phyloP scores from a whole-genome alignment of 1,284 basidiomycete species.

The Apiotrichum akiyoshidainum region DNA sequence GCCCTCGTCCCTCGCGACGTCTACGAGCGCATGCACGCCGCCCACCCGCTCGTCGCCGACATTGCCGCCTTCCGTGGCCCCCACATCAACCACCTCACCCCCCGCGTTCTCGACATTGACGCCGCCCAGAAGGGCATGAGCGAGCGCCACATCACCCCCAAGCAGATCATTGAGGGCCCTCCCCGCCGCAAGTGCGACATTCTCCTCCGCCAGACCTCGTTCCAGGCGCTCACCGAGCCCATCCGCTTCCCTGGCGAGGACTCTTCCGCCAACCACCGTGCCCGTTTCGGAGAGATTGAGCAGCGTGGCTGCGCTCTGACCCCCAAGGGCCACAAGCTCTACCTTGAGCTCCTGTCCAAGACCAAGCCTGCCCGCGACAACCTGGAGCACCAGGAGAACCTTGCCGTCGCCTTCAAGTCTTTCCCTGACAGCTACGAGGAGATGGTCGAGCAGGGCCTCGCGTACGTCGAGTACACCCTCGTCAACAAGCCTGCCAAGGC shows the following conservation, averaged over 20 bases:
- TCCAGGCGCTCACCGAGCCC: constrained; percentile 50
- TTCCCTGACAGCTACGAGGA: constrained; percentile 40
- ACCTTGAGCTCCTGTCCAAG: constrained; percentile 32
- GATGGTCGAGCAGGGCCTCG: constrained; percentile 33
- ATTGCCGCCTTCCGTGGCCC: constrained; percentile 51
- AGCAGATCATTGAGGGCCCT: constrained; percentile 51
- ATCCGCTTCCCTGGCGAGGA: constrained; percentile 40
- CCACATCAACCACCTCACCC: constrained; percentile 54
- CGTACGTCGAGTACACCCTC: constrained; percentile 39
- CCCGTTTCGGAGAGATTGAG: constrained; percentile 54
- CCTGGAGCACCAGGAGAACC: constrained; percentile 38
- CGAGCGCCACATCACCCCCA: constrained; percentile 49
- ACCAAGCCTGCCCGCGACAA: constrained; percentile 34
- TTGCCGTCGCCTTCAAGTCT: constrained; percentile 27
- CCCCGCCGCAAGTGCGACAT: constrained; percentile 46
- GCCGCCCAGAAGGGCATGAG: constrained; percentile 49
- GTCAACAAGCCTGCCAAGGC: neutral
- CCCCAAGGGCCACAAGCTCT: constrained; percentile 43
- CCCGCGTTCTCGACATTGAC: constrained; percentile 52
- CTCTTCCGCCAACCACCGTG: constrained; percentile 44
- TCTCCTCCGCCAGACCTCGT: constrained; percentile 51
- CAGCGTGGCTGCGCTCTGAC: constrained; percentile 51
- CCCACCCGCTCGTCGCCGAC: constrained; percentile 51
- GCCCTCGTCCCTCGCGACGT: constrained; percentile 40
- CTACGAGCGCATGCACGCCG: constrained; percentile 42